phyloP scores from a whole-genome alignment of 2,329 filamentous ascomycete species.

The Trichoderma endophyticum region DNA sequence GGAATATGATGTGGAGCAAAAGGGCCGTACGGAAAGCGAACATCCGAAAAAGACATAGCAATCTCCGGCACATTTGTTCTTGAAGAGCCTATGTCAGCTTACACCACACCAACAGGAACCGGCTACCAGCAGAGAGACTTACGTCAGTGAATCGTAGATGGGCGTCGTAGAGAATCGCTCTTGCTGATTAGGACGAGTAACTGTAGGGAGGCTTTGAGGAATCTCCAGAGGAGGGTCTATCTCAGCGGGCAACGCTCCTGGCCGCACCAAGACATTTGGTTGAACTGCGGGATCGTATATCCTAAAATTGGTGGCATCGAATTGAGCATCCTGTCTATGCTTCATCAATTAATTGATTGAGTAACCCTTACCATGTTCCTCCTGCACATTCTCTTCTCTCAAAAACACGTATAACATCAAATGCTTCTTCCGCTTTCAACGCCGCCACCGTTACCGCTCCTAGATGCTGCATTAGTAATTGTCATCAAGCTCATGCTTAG shows the following conservation, averaged over 20 bases:
- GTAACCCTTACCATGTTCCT: constrained; percentile 41
- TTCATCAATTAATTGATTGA: background rate
- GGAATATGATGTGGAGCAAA: constrained; percentile 55
- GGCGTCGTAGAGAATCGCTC: constrained; percentile 48
- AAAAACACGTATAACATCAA: constrained; percentile 41
- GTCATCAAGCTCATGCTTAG: background rate
- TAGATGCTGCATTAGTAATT: constrained; percentile 25
- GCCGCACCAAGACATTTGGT: constrained; percentile 33
- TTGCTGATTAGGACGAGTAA: constrained; percentile 40
- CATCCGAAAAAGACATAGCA: constrained; percentile 55
- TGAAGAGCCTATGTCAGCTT: background rate
- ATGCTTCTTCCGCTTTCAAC: constrained; percentile 43
- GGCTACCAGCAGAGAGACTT: constrained; percentile 21
- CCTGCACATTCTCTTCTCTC: constrained; percentile 42
- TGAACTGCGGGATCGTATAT: constrained; percentile 48
- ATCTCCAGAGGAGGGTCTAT: constrained; percentile 45
- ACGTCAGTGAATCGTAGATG: constrained; percentile 52
- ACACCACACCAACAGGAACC: no score
- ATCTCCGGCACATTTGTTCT: constrained; percentile 56
- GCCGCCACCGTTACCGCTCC: constrained; percentile 48
- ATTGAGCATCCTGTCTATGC: background rate
- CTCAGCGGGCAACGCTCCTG: constrained; percentile 43
- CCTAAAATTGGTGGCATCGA: constrained; percentile 33
- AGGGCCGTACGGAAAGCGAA: constrained; percentile 51
- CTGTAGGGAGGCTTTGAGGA: constrained; percentile 40